Conservation (phyloP, 225 moss, liverwort and hornwort species). For the Lunularia cruciata region DNA sequence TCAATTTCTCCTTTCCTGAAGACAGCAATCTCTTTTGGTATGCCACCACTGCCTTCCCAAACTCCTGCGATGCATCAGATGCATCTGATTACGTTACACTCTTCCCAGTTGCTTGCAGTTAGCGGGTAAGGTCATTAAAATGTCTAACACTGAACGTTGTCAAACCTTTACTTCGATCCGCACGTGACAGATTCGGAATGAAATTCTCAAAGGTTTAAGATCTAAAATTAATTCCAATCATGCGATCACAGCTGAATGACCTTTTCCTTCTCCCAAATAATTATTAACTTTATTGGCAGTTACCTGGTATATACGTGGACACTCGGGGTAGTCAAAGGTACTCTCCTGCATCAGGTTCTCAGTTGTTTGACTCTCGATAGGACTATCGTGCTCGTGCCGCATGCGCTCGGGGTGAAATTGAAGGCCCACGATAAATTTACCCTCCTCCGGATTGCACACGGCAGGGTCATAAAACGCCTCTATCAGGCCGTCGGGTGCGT, state of each 20-base stretch:
- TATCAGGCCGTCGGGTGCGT: slow-evolving; percentile 79
- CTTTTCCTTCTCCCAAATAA: no score
- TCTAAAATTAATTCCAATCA: no score
- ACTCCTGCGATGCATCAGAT: no score
- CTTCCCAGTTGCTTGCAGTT: no score
- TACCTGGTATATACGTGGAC: slow-evolving; percentile 88
- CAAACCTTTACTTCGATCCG: no score
- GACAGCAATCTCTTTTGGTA: slow-evolving; percentile 70
- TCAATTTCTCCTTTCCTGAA: slow-evolving; percentile 51
- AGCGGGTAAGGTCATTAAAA: no score
- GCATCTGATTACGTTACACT: no score
- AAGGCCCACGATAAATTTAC: slow-evolving; percentile 87
- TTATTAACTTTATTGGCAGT: no score
- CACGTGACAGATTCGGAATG: no score
- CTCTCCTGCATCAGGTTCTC: slow-evolving; percentile 30
- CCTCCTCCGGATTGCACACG: slow-evolving; percentile 70
- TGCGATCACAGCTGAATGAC: no score
- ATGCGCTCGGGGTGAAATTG: slow-evolving; percentile 99
- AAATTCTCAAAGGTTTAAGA: no score
- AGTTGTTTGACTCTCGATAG: slow-evolving; percentile 9
- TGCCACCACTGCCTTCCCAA: slow-evolving; percentile 92
- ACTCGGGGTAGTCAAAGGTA: slow-evolving; percentile 90
- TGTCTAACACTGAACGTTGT: no score
- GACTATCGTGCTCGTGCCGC: slow-evolving; percentile 53
- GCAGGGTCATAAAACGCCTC: slow-evolving; percentile 95